Evolutionary conservation across 2,329 filamentous ascomycete species (phyloP).

Genomic region (Ascochyta pisi): DNA sequence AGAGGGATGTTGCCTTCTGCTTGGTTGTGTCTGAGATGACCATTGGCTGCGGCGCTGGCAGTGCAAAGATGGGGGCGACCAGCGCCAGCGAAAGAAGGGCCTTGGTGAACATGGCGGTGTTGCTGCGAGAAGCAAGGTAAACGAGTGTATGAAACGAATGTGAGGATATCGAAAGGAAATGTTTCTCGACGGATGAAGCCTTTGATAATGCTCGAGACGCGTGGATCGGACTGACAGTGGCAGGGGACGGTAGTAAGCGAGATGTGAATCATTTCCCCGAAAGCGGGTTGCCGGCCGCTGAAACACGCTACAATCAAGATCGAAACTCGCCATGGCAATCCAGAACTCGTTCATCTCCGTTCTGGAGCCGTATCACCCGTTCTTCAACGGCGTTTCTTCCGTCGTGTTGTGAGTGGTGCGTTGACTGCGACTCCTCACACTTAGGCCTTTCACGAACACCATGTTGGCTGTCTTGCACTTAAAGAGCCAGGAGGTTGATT

Average conservation of each 20-base stretch:
- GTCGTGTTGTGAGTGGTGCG: neutral
- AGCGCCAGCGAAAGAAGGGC: constrained; percentile 20
- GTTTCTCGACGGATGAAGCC: neutral
- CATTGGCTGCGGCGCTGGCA: constrained; percentile 22
- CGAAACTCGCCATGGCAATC: neutral
- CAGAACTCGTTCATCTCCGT: constrained; percentile 6
- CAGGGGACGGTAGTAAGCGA: constrained; percentile 6
- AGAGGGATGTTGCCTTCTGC: constrained; percentile 25
- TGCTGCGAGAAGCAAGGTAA: neutral
- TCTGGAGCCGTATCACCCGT: neutral
- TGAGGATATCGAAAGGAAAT: neutral
- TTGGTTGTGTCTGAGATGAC: constrained; percentile 22
- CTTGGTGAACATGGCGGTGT: constrained; percentile 7
- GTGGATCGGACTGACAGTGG: neutral
- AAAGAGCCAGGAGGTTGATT: too few relatives aligned
- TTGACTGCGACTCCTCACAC: neutral
- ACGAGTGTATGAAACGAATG: constrained; percentile 4
- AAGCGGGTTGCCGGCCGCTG: constrained; percentile 2
- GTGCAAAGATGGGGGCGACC: constrained; percentile 15
- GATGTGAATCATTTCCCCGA: constrained; percentile 15
- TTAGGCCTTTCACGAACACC: too few relatives aligned
- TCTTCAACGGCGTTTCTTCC: neutral
- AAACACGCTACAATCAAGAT: constrained; percentile 10
- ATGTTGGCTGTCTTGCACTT: too few relatives aligned
- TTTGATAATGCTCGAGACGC: constrained; percentile 1